Evolutionary conservation across 2,329 filamentous ascomycete genomes (phyloP), one percentile per base, ranked within the genome.

Genomic region (Colletotrichum neosansevieriae): DNA sequence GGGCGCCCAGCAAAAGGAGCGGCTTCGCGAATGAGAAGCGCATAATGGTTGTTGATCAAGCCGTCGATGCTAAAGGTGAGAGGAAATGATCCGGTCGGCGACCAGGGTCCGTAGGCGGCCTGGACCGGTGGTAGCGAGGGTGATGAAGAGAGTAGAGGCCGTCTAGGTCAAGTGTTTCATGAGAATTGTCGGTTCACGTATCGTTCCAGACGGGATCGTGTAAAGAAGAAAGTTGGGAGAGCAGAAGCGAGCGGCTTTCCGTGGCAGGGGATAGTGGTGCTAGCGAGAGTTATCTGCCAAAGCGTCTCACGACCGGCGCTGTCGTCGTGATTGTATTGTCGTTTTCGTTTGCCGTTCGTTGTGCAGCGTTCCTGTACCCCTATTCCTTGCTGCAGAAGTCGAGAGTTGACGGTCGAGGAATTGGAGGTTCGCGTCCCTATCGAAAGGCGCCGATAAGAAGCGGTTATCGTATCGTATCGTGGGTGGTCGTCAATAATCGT

Each of bases 21-120:
- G 85, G 82, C 75, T 80, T 79, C 73, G 80, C 76, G 56, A 80
- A 75, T 65, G 81, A 79, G 73, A 81, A 82, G 79, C 82, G 81
- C 85, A 87, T 87, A 21, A 64, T 82, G 76, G 69, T 63, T 62
- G 57, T 71, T 65, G 58, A 70, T 29, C 58, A 64, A 6, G 29
- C 59, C 45, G 61, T 50, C 61, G 54, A 47, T 34, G 36, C 40
- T 44, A 45, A 40, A 12, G 13, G 54, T 47, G 38, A 49, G 50
- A 51, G 13, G 7, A 49, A 42, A 21, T 66, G 29, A 47, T 29
- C 12, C 40, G 42, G 32, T 63, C 6, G 50, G 51, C 58, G 58
- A 32, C n/a, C 34, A 42, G 34, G n/a, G 29, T 29, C 19, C 11
- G 49, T 58, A 44, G 64, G 57, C 59, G 44, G 34, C n/a, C 11